Evolutionary conservation across 2,329 filamentous ascomycete species (phyloP), one percentile per base, ranked within the genome.

Genomic region (Ophiobolus disseminans): DNA sequence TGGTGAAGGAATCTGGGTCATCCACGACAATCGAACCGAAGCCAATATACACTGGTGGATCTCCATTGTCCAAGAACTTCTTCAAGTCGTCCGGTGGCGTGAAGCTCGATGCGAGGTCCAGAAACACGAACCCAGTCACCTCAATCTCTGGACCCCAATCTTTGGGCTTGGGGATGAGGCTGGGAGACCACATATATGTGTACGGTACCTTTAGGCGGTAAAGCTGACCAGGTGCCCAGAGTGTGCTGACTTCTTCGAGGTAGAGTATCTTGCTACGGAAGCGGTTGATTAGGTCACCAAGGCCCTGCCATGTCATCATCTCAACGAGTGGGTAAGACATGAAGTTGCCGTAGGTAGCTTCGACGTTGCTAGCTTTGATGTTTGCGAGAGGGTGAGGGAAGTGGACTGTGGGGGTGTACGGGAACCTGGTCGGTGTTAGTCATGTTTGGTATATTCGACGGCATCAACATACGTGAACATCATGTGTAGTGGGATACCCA

Each of bases 261-360:
- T 82, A 82, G 1, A 93, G 75, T 0, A 85, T 89, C 45, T 86
- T 83, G 4, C 84, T 79, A 37, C 90, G 81, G 59, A 92, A 91
- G 21, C 84, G 78, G 63, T 93, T 93, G 56, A 93, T 82, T 21
- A 93, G 75, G 67, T 92, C 89, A 2, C 89, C 89, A 0, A 93
- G 78, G 0, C 80, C 78, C 59, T 80, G 78, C 78, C 78, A 81
- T 14, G 77, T 80, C 77, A 93, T 90, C 83, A 90, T 87, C 66
- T 93, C 89, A 1, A 93, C 88, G 26, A 93, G 74, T 0, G 88
- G 86, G 65, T 92, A 94, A 1, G 84, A 88, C 68, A 93, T 90
- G 65, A 90, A 91, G 70, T 93, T 94, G 10, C 86, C 85, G 65
- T 90, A 89, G 16, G 83, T 84, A 1, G 82, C 79, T 60, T 91